Evolutionary conservation across 164 flowering plant species (phyloP).

Genomic region (Stephania japonica): DNA sequence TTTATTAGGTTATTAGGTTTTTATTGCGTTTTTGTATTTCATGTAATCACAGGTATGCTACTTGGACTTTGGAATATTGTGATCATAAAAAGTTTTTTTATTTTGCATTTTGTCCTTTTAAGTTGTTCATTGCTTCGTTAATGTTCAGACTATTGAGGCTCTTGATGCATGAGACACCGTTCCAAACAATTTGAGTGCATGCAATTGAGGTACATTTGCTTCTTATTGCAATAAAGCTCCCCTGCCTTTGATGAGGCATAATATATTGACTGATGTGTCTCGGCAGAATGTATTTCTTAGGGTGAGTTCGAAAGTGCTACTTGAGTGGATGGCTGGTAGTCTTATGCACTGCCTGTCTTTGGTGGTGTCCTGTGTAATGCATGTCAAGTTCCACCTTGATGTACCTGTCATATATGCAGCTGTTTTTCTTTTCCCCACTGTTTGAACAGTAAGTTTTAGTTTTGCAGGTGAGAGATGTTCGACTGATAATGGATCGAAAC

Average conservation of each 20-base stretch:
- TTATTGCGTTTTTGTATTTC: conserved; percentile 11
- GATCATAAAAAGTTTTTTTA: conserved; percentile 7
- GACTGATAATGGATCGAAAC: conserved; percentile 93
- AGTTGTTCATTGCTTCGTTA: conserved; percentile 13
- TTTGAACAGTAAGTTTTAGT: conserved; percentile 11
- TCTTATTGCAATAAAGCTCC: conserved; percentile 33
- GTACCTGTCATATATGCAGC: neutral
- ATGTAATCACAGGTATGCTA: conserved; percentile 9
- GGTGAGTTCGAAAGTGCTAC: conserved; percentile 22
- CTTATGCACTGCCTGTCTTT: conserved; percentile 8
- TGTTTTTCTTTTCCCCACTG: neutral
- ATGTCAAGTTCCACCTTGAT: conserved; percentile 13
- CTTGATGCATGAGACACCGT: conserved; percentile 19
- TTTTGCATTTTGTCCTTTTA: conserved; percentile 11
- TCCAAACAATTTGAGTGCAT: conserved; percentile 21
- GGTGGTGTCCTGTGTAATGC: conserved; percentile 13
- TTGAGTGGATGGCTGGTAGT: conserved; percentile 17
- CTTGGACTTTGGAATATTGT: conserved; percentile 8
- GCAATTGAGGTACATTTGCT: conserved; percentile 35
- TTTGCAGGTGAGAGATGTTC: conserved; percentile 91
- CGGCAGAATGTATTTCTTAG: conserved; percentile 28
- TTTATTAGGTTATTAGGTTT: conserved; percentile 13
- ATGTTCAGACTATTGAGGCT: conserved; percentile 14
- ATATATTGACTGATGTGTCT: conserved; percentile 32
- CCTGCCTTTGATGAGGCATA: conserved; percentile 32